Base-by-base conservation (phyloP, 2,329 filamentous ascomycete genomes). In the Colletotrichum liaoningense region DNA sequence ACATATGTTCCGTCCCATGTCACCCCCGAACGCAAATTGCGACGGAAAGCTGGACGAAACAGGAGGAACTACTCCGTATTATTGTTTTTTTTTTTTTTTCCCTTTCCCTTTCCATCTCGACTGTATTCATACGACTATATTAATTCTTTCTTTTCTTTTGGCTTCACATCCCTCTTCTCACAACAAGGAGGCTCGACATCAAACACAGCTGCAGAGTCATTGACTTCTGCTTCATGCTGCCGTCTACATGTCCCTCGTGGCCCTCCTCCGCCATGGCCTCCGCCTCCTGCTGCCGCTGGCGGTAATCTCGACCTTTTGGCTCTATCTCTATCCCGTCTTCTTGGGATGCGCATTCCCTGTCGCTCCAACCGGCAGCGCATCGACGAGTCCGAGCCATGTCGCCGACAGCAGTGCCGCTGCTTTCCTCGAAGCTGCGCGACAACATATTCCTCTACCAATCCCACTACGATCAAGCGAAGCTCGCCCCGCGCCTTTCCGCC, bases 251-350 rank as follows among this genome's bases (percentile, higher is more conserved):
- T 86, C 83, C 80, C 84, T 85, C 79, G 86, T 84, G 81, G 83
- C 84, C 78, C 81, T 87, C 78, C 85, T 91, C 80, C 88, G 89
- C 85, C 86, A 88, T 86, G 87, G 83, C 81, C 83, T 91, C 81
- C 85, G 88, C 79, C 78, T 90, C 63, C 81, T 89, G 63, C 80
- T 93, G 57, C 92, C 94, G 62, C 79, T 96, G 80, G 92, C 93
- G 72, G 78, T 96, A 79, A 83, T 90, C 75, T 90, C 90, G 79
- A 94, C 93, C 64, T 78, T 92, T 76, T 97, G 95, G 84, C 88
- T 98, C 66, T 98, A 98, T 85, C 86, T 96, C 52, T 98, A 97
- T 81, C 95, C 97, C 9, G 79, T 94, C 77, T 93, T 98, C 79
- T 89, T 91, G 76, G 89, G 90, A 79, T 98, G 95, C 86, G 91